These are phyloP conservation scores for Diaporthe citrichinensis DNA, from an alignment of 2,329 filamentous ascomycete genomes.

Conservation along the genomic window DNA sequence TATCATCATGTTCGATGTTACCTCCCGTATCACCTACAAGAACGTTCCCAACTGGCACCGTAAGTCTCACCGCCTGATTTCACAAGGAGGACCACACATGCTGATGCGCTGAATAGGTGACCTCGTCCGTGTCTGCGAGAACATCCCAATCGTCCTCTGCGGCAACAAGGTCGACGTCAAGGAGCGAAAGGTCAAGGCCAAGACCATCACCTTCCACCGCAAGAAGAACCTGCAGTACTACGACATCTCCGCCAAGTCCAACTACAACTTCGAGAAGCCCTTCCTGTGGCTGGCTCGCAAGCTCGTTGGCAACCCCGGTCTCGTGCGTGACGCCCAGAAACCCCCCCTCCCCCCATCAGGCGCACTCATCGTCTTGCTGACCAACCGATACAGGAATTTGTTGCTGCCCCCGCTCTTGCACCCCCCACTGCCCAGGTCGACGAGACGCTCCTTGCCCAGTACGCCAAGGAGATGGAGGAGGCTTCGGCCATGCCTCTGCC, in stretches of 20 bases:
- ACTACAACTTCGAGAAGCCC: constrained; percentile 99
- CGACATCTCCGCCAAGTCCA: constrained; percentile 99
- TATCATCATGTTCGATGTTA: constrained; percentile 99
- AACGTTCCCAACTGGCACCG: constrained; percentile 99
- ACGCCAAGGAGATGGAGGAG: constrained; percentile 88
- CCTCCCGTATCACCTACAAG: constrained; percentile 99
- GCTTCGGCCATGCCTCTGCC: constrained; percentile 89
- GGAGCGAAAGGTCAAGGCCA: constrained; percentile 99
- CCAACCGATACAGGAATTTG: constrained; percentile 81
- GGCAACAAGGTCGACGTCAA: constrained; percentile 99
- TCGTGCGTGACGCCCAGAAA: constrained; percentile 71
- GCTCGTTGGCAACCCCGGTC: constrained; percentile 91
- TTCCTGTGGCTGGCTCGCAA: constrained; percentile 99
- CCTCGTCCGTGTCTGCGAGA: constrained; percentile 98
- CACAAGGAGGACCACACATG: background rate
- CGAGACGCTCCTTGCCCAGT: constrained; percentile 83
- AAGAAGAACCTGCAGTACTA: constrained; percentile 99
- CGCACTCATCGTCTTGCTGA: constrained; percentile 45
- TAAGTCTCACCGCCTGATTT: constrained; percentile 66
- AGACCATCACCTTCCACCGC: constrained; percentile 99
- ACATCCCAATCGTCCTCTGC: constrained; percentile 97
- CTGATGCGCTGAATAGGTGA: constrained; percentile 74
- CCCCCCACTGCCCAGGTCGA: constrained; percentile 94
- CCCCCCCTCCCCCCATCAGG: constrained; percentile 26
- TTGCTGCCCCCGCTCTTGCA: constrained; percentile 93